A percentile compares a stretch with the other conserved stretches of the same genome.
These are phyloP conservation scores for Alternaria panax DNA, from an alignment of 2,329 filamentous ascomycete species.

Conservation along the genomic window DNA sequence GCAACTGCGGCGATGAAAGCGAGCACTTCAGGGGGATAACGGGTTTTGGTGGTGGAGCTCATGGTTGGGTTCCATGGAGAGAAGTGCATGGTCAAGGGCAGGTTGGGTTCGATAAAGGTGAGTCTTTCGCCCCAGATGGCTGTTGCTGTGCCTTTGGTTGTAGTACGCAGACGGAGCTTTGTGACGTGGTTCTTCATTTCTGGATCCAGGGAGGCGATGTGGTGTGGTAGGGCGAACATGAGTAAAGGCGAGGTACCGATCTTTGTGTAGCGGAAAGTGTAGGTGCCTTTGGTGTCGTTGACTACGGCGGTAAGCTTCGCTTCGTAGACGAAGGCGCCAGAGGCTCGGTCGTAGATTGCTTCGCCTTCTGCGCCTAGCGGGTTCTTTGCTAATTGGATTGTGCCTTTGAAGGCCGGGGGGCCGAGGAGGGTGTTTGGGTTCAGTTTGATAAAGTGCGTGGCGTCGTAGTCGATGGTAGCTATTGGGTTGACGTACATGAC, in stretches of 20 bases:
- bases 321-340: conserved; percentile 75
- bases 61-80: conserved; percentile 72
- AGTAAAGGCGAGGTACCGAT: conserved; percentile 72
- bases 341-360: conserved; percentile 74
- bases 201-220: conserved; percentile 75
- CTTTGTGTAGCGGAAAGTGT: conserved; percentile 77
- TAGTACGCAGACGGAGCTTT: conserved; percentile 72
- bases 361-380: conserved; percentile 67
- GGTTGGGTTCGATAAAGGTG: conserved; percentile 76
- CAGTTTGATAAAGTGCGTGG: conserved; percentile 68
- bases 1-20: conserved; percentile 68
- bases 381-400: conserved; percentile 84
- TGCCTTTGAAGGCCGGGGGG: conserved; percentile 73
- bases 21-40: conserved; percentile 61
- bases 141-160: conserved; percentile 82
- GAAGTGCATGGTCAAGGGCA: conserved; percentile 79
- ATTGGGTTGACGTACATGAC: conserved; percentile 73
- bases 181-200: conserved; percentile 59
- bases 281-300: conserved; percentile 65
- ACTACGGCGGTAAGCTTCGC: conserved; percentile 70
- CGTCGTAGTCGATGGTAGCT: conserved; percentile 61
- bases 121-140: conserved; percentile 65
- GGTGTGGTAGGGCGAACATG: conserved; percentile 91
- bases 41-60: conserved; percentile 42
- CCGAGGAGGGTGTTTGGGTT: conserved; percentile 72